These are phyloP conservation scores for Rhodotorula toruloides DNA, from an alignment of 768 basidiomycete species.

Conservation along the genomic window DNA sequence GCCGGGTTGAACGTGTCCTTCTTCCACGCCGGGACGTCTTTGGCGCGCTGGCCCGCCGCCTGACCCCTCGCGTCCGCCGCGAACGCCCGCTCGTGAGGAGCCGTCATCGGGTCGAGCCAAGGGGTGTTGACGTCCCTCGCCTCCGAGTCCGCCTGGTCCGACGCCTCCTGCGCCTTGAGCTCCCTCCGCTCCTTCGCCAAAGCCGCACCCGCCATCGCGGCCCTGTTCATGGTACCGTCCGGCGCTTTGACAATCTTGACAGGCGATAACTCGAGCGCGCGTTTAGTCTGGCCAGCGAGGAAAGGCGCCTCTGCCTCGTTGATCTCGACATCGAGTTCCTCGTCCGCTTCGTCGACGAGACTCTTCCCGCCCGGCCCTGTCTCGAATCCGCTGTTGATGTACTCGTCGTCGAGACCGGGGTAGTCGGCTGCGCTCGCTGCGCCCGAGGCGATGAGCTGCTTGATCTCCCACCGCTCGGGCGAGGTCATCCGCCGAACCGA, in stretches of 20 bases:
- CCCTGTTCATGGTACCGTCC: constrained; percentile 91
- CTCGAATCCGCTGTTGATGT: constrained; percentile 44
- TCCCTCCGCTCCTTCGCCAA: constrained; percentile 93
- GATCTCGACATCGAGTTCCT: constrained; percentile 94
- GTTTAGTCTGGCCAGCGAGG: constrained; percentile 91
- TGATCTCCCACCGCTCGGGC: constrained; percentile 98
- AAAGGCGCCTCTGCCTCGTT: constrained; percentile 96
- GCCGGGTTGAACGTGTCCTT: constrained; percentile 89
- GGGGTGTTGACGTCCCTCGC: constrained; percentile 90
- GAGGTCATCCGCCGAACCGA: constrained; percentile 87
- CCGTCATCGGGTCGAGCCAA: constrained; percentile 98
- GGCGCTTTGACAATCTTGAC: constrained; percentile 98
- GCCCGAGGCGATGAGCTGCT: constrained; percentile 94
- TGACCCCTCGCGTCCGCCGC: constrained; percentile 75
- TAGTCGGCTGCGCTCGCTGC: constrained; percentile 87
- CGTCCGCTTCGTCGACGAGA: constrained; percentile 69
- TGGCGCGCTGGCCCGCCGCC: constrained; percentile 68
- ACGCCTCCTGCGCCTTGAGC: constrained; percentile 84
- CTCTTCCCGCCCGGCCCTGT: constrained; percentile 46
- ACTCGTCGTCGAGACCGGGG: constrained; percentile 67
- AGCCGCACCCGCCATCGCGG: constrained; percentile 87
- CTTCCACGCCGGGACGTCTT: constrained; percentile 83
- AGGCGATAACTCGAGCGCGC: constrained; percentile 88
- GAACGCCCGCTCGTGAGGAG: constrained; percentile 75
- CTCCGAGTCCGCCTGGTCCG: constrained; percentile 89